Base-by-base conservation (phyloP, 1,284 basidiomycete genomes). In the Moesziomyces sp. region DNA sequence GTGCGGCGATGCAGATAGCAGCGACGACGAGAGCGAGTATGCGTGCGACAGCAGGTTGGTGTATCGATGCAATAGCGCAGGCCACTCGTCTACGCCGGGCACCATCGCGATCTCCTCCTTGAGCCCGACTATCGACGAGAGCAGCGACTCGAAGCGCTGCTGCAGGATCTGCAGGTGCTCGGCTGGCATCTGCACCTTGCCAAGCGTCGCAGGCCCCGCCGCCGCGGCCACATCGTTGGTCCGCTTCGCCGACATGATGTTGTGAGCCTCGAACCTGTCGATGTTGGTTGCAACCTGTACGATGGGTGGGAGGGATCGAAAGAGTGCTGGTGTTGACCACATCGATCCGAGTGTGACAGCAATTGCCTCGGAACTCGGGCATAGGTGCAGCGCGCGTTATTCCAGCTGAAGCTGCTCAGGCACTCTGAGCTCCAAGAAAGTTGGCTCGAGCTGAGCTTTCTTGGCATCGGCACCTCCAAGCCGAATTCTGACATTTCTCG, bases 31-130 rank as follows among this genome's bases (percentile, higher is more conserved):
- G 40, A 79, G 73, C 23, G 78, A 79, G 38, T 76, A 79, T 45
- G 64, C 71, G 42, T 79, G 78, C 7, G 76, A 78, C n/a, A 79
- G 59, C 35, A 79, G 54, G 23, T 74, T 78, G 11, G 74, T 69
- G 51, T 74, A 79, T 43, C 72, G 70, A 53, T 74, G 68, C 34
- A 78, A 59, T 21, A 79, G 47, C 24, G 78, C 73, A 24, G 76
- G 74, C 77, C 78, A 79, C 44, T 79, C 78, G 30, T 79, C 78
- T 44, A 79, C 53, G 10, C 78, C 78, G 1, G 78, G 78, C 8
- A 77, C 73, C 46, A 70, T 64, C 11, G 69, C 55, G n/a, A 73
- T 76, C 50, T 79, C 76, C 54, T 79, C 74, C 13, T 77, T 70
- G n/a, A 79, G 53, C 1, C 66, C 64, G 16, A 77, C 78, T 26